phyloP scores from a whole-genome alignment of 1,284 basidiomycete species.

The Coniferiporia sulphurascens region DNA sequence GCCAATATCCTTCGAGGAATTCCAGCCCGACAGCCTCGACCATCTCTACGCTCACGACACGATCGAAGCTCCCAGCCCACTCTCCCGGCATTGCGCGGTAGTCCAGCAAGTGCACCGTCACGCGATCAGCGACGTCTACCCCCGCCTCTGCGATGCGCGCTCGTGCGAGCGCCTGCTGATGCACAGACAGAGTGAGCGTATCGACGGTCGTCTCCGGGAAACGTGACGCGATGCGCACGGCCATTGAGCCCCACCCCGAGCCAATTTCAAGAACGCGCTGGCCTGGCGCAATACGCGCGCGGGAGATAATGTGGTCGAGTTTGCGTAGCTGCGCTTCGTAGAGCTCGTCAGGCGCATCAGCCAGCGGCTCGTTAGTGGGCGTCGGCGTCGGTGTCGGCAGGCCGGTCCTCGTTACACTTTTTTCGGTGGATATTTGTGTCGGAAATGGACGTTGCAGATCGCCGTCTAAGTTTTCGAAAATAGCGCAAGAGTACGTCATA shows the following conservation, averaged over 20 bases:
- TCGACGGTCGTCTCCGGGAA: constrained; percentile 61
- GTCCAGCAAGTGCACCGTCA: constrained; percentile 74
- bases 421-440: not conserved
- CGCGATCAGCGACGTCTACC: constrained; percentile 21
- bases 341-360: constrained; percentile 43
- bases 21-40: constrained; percentile 74
- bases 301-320: constrained; percentile 47
- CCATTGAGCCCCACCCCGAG: constrained; percentile 76
- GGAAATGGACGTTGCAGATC: constrained; percentile 38
- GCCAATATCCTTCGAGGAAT: constrained; percentile 64
- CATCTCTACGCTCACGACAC: constrained; percentile 77
- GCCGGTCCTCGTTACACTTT: not conserved
- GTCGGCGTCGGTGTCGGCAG: constrained; percentile 10
- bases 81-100: constrained; percentile 60
- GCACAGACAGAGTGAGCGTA: constrained; percentile 69
- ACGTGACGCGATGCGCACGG: constrained; percentile 55
- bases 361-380: constrained; percentile 3
- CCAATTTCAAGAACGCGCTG: constrained; percentile 77
- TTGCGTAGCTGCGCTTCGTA: constrained; percentile 68
- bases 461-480: constrained; percentile 60
- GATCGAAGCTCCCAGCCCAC: constrained; percentile 64
- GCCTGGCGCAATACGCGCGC: constrained; percentile 49
- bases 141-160: constrained; percentile 45
- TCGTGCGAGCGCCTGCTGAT: constrained; percentile 63
- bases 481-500: constrained; percentile 81